Conservation (phyloP, 2,329 filamentous ascomycete genomes). For the Rhynchosporium agropyri region DNA sequence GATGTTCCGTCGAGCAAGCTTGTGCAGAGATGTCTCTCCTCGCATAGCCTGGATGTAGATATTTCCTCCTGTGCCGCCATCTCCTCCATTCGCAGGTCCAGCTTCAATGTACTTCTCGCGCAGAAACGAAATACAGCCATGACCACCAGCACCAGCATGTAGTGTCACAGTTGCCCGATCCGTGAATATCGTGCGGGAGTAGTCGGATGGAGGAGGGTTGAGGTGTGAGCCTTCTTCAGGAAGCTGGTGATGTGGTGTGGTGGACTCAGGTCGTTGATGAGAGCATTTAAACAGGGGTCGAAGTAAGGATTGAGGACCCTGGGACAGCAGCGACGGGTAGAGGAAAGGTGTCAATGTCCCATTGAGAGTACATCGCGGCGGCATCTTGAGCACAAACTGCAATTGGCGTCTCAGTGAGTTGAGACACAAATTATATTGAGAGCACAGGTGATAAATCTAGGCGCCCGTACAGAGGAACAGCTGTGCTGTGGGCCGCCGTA, state of each 20-base stretch:
- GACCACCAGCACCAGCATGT: constrained; percentile 78
- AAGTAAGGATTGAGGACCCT: constrained; percentile 20
- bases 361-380: constrained; percentile 38
- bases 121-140: constrained; percentile 92
- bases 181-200: constrained; percentile 78
- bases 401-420: not conserved
- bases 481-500: too few species aligned
- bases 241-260: constrained; percentile 18
- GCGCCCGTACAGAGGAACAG: not conserved
- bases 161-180: constrained; percentile 82
- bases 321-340: constrained; percentile 39
- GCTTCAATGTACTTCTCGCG: constrained; percentile 88
- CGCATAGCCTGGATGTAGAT: constrained; percentile 93
- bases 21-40: constrained; percentile 91
- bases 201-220: constrained; percentile 83
- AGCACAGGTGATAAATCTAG: not conserved
- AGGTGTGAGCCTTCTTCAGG: constrained; percentile 56
- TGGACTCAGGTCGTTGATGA: constrained; percentile 32
- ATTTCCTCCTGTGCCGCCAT: constrained; percentile 88
- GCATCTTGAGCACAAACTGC: constrained; percentile 32
- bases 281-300: constrained; percentile 26
- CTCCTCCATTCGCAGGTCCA: constrained; percentile 91
- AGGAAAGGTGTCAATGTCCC: constrained; percentile 42
- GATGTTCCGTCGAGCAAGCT: constrained; percentile 76
- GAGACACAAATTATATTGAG: constrained; percentile 18